phyloP scores from a whole-genome alignment of 441 rosid genomes.

The Bruguiera hainesii region DNA sequence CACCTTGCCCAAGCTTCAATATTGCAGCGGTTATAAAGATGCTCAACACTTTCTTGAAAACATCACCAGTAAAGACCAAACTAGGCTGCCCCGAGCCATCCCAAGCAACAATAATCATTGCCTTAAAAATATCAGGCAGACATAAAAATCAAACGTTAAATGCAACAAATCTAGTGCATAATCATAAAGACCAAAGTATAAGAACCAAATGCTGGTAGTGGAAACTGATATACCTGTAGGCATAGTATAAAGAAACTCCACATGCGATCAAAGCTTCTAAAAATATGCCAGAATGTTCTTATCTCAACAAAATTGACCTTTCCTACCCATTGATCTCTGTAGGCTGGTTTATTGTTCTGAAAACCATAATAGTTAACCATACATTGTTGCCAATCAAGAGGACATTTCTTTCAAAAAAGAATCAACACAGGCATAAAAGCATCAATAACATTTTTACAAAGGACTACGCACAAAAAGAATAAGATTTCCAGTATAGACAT shows the following conservation, averaged over 20 bases:
- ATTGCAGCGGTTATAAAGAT: constrained; percentile 96
- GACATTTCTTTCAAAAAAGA: neutral
- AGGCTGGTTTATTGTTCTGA: constrained; percentile 72
- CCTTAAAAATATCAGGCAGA: constrained; percentile 42
- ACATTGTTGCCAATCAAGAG: neutral
- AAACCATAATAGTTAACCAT: constrained; percentile 12
- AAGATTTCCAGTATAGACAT: too few species aligned
- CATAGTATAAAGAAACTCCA: constrained; percentile 93
- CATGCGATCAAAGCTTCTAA: constrained; percentile 99
- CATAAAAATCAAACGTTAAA: constrained; percentile 19
- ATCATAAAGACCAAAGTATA: neutral
- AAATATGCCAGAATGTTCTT: constrained; percentile 94
- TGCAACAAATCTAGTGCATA: neutral
- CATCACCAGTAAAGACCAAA: constrained; percentile 48
- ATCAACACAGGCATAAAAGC: too few species aligned
- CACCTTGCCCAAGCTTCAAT: constrained; percentile 98
- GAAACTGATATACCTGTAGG: constrained; percentile 62
- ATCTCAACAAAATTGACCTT: constrained; percentile 98
- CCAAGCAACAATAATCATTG: constrained; percentile 97
- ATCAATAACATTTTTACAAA: too few species aligned
- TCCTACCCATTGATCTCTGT: constrained; percentile 79
- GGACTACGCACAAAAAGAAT: too few species aligned
- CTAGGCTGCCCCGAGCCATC: constrained; percentile 59
- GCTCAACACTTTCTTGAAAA: constrained; percentile 79
- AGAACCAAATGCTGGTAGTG: neutral